Base-by-base conservation (phyloP, 2,329 filamentous ascomycete species). In the Cladophialophora carrionii region DNA sequence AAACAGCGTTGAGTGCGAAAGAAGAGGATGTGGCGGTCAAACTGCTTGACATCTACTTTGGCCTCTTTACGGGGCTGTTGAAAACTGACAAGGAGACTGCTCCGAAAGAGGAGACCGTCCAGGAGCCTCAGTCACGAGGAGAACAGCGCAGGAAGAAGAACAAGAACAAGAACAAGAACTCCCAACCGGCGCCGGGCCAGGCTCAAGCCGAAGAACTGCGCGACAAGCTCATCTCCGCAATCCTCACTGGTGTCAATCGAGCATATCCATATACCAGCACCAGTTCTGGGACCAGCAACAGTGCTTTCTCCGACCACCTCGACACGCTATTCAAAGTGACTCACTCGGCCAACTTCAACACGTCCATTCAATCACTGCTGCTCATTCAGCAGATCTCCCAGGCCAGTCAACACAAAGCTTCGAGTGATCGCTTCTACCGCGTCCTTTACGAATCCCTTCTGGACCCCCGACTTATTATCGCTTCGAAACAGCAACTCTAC, bases 261-360 rank as follows among this genome's bases (percentile, higher is more conserved):
- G 93, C 95, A 8, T 93, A 96, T 72, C 95, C 96, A 0, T 99
- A 97, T 76, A 90, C 92, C 10, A 41, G 37, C 14, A 89, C 89
- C 69, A 87, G 90, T 0, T 91, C 95, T 73, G 88, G 91, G 71
- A 86, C 87, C 51, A 87, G 87, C 83, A 60, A 26, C 31, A 29
- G 29, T 22, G 57, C 57, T 4, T 92, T 98, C 70, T 91, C 96
- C 73, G 88, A 89, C 64, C 94, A 99, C 74, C 86, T 99, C 63
- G 90, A 98, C 75, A 97, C 94, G 2, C 84, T 99, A 29, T 99
- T 97, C 84, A 89, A 88, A 72, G 95, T 99, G 73, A 96, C 95
- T 0, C 95, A 99, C 78, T 98, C 94, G 0, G 92, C 94, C 63
- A 99, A 99, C 78, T 98, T 99, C 84, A 99, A 98, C 79, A 99